Percentiles rank a stretch among this genome's conserved stretches.
Conservation (phyloP, 495 filamentous ascomycete genomes). For the Penicillium pulvis region DNA sequence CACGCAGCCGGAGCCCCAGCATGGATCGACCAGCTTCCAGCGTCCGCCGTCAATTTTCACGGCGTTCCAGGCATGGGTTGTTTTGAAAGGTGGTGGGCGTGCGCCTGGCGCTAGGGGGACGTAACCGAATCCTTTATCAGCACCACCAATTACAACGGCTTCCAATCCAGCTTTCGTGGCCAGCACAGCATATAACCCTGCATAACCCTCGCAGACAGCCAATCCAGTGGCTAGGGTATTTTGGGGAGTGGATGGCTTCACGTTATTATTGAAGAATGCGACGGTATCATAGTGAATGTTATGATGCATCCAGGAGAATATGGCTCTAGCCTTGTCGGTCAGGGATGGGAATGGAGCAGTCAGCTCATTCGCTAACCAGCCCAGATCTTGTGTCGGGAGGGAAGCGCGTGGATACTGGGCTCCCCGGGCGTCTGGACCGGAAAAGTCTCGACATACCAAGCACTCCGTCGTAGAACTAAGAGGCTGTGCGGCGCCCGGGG, state of each 20-base stretch:
- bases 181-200: slow-evolving; percentile 74
- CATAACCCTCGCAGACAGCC: slow-evolving; percentile 92
- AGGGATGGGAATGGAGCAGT: slow-evolving; percentile 75
- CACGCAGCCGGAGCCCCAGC: slow-evolving; percentile 84
- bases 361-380: slow-evolving; percentile 73
- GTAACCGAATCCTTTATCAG: slow-evolving; percentile 87
- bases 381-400: slow-evolving; percentile 64
- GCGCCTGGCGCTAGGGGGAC: slow-evolving; percentile 54
- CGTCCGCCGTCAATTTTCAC: slow-evolving; percentile 79
- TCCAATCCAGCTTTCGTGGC: slow-evolving; percentile 76
- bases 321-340: slow-evolving; percentile 87
- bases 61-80: slow-evolving; percentile 89
- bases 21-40: slow-evolving; percentile 91
- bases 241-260: slow-evolving; percentile 66
- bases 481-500: slow-evolving; percentile 2
- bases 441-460: slow-evolving; percentile 85
- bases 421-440: slow-evolving; percentile 75
- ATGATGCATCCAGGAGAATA: slow-evolving; percentile 96
- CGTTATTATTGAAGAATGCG: slow-evolving; percentile 70
- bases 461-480: slow-evolving; percentile 51
- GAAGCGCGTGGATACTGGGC: slow-evolving; percentile 71
- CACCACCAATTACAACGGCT: slow-evolving; percentile 67
- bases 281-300: slow-evolving; percentile 84
- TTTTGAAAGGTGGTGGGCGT: slow-evolving; percentile 57
- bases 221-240: slow-evolving; percentile 70